Percentiles rank a stretch among this genome's conserved stretches.
These are phyloP conservation scores for Phialocephala sp. DNA, from an alignment of 2,329 filamentous ascomycete genomes.

Conservation along the genomic window DNA sequence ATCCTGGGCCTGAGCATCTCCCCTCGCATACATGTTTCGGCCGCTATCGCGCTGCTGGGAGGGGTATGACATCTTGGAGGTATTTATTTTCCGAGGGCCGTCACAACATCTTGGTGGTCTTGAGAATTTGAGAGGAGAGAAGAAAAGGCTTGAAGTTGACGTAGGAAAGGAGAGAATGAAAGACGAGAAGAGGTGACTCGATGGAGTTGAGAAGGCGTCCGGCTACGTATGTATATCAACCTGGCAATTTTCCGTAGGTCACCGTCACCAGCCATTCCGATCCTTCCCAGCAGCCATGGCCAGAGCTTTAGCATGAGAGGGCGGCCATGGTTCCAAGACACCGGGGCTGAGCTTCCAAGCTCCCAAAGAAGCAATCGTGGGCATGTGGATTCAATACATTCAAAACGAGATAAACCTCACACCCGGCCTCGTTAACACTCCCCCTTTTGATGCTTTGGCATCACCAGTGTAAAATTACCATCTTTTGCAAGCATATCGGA, in stretches of 20 bases:
- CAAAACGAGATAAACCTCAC: not conserved
- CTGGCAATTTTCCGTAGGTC: not conserved
- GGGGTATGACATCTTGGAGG: constrained; percentile 1
- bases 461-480: not conserved
- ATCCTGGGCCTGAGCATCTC: not conserved
- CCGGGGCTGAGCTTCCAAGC: constrained; percentile 3
- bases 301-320: not conserved
- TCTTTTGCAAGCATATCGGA: not conserved
- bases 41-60: not conserved
- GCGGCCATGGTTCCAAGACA: constrained; percentile 2
- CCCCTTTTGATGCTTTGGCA: not conserved
- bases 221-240: constrained; percentile 5
- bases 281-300: not conserved
- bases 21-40: constrained; percentile 8
- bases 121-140: not conserved
- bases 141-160: not conserved
- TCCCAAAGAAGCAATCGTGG: not conserved
- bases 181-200: not conserved
- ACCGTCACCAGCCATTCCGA: not conserved
- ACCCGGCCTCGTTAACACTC: not conserved
- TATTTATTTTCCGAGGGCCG: not conserved
- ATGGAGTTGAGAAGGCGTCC: not conserved
- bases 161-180: not conserved
- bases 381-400: not conserved
- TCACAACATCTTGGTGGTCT: not conserved